Evolutionary conservation across 208 protist species (phyloP), one percentile per base, ranked within the genome.

Genomic region (Leptomonas pyrrhocoris): DNA sequence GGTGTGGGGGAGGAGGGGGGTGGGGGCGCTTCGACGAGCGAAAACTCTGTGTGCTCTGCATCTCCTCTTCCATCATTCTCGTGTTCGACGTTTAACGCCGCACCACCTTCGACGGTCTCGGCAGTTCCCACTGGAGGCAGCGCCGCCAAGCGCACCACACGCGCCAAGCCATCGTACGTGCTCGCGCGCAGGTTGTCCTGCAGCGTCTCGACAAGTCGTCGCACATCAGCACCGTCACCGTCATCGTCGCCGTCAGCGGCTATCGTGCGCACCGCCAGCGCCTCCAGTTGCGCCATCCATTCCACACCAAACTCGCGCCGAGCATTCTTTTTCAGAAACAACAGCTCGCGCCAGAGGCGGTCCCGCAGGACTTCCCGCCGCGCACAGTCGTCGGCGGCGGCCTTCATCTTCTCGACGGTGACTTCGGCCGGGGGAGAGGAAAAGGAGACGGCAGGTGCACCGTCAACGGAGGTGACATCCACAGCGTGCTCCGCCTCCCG

Each of bases 251-350:
- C 36, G n/a, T 34, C 23, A 19, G 16, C 23, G 12, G 72, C 40
- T 12, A 28, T 36, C 2, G 31, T 12, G 16, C 61, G 12, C 34
- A 77, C 36, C 1, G 64, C 72, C 0, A 36, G 6, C 0, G 56
- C 48, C 43, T 77, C 72, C 15, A n/a, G 36, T n/a, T 45, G 48
- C 27, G 72, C 58, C 49, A 77, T 42, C 72, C 72, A 77, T 16
- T n/a, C 63, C 23, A 46, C 30, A 1, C 72, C 72, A 15, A 77
- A 60, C 55, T 50, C 64, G 1, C 72, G 72, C 16, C 56, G 63
- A 5, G 64, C 64, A 30, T 74, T 53, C 71, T 84, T 80, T 53
- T 83, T 77, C 8, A 89, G 67, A 61, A 74, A 89, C 18, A 86
- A 56, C 0, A 89, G 55, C 59, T 89, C 80, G 8, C 63, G 74